Conservation (phyloP, 129 eudicot species). For the Heracleum sosnowskyi region DNA sequence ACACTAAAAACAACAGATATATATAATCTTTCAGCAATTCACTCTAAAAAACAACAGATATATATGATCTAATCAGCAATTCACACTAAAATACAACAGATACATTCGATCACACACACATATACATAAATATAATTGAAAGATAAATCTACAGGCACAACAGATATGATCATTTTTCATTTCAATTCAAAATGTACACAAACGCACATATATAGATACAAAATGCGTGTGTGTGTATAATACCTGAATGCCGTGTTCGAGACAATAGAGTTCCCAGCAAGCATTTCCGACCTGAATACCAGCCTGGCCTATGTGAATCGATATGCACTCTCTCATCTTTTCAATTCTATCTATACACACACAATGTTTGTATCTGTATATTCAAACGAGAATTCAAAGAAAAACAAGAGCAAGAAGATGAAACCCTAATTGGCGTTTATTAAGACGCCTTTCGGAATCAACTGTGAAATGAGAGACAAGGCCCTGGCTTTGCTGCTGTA, state of each 20-base stretch:
- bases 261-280: conserved; percentile 75
- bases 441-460: conserved; percentile 50
- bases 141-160: no score
- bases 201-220: no score
- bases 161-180: neutral
- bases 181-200: no score
- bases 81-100: neutral
- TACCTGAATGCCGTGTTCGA: conserved; percentile 74
- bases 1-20: neutral
- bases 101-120: neutral
- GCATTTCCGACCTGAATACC: conserved; percentile 81
- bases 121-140: neutral
- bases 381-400: neutral
- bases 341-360: neutral
- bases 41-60: neutral
- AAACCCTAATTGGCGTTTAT: conserved; percentile 44
- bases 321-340: conserved; percentile 67
- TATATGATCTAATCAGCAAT: neutral
- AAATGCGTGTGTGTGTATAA: no score
- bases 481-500: neutral
- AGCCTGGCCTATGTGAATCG: conserved; percentile 77
- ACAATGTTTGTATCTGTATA: neutral
- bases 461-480: neutral
- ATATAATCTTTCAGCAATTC: neutral
- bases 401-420: neutral